A percentile compares a stretch with the other conserved stretches of the same genome.
Evolutionary conservation across 805 yeast species (phyloP).

Genomic region (Candida sonorensis): DNA sequence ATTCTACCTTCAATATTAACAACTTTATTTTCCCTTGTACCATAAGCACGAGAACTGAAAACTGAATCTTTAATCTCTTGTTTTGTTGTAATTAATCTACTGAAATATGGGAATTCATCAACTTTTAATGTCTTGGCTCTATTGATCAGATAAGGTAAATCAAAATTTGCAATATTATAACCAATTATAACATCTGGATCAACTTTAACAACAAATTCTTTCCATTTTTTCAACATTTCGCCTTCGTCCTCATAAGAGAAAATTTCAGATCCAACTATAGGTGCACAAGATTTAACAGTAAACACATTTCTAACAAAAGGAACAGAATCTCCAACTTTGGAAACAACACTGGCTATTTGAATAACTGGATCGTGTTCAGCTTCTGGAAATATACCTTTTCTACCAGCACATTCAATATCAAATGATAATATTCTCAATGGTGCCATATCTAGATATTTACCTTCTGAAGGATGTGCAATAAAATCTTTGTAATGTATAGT

Average conservation of each 20-base stretch:
- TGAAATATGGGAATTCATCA: conserved; percentile 73
- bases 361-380: conserved; percentile 90
- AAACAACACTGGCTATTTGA: conserved; percentile 94
- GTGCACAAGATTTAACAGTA: conserved; percentile 84
- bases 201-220: conserved; percentile 69
- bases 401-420: conserved; percentile 98
- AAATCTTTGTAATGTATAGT: conserved; percentile 60
- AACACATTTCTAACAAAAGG: conserved; percentile 95
- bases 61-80: conserved; percentile 78
- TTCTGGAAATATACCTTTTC: conserved; percentile 95
- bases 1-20: conserved; percentile 93
- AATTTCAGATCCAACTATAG: conserved; percentile 90
- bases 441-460: conserved; percentile 88
- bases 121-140: conserved; percentile 73
- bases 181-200: conserved; percentile 98
- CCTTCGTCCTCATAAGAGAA: conserved; percentile 67
- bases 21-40: conserved; percentile 87
- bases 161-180: conserved; percentile 90
- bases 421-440: conserved; percentile 90
- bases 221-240: conserved; percentile 83
- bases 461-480: conserved; percentile 80
- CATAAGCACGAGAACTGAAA: conserved; percentile 93
- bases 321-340: conserved; percentile 69
- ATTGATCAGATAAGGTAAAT: conserved; percentile 85
- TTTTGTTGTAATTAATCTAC: conserved; percentile 58